Base-by-base conservation (phyloP, 176 grass and related monocot species). In the Lolium rigidum region DNA sequence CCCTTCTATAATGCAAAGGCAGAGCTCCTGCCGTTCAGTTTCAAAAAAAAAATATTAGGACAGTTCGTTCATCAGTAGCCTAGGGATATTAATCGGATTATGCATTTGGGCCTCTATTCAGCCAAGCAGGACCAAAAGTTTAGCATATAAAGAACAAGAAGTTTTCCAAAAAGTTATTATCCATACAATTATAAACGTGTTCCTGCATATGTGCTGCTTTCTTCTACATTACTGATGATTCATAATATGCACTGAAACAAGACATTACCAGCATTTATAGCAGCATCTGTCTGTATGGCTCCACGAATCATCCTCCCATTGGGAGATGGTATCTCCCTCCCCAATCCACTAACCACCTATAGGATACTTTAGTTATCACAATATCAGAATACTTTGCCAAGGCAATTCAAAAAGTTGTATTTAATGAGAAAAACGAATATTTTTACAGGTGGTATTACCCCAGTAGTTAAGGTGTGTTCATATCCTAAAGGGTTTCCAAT, bases 401-500 rank as follows among this genome's bases (percentile, higher is more conserved):
- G 74, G 46, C 10, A 38, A 84, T 68, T 50, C 52, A 56, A 81
- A 41, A 18, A 73, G 56, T 67, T 77, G 1, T 73, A 66, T 14
- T 35, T 9, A 82, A 82, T 4, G 7, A 64, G 47, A 64, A 24
- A 5, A 54, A 64, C 1, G 18, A 46, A 63, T 18, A 70, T 51
- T 18, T 77, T 48, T 3, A 4, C 31, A 78, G 15, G 74, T 20
- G 54, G 35, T 31, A 75, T 88, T 91, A 94, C 95, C 85, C 92
- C 92, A 80, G 90, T 94, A 88, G 92, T 97, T 79, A 97, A 56
- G 64, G 92, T 94, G 55, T 94, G 95, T 73, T 97, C 88, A 84
- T 92, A 94, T 83, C 92, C 92, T 85, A 92, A 97, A 72, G 95
- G 95, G 61, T 94, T 94, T 47, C 95, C 95, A 56, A 97, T 97